These are phyloP conservation scores for Solanum hybrid DNA, from an alignment of 305 asterid genomes.

Conservation along the genomic window DNA sequence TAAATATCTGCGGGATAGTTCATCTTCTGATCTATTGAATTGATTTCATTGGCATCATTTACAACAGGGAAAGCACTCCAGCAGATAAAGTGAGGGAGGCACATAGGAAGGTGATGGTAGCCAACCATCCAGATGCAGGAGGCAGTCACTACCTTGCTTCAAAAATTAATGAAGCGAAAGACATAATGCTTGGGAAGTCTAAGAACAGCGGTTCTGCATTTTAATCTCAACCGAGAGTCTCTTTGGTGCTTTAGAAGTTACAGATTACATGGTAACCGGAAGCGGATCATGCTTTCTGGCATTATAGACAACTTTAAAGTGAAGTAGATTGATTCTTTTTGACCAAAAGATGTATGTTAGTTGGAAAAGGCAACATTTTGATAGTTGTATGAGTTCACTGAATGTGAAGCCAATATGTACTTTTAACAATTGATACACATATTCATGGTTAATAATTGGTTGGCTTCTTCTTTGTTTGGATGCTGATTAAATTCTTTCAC, in stretches of 20 bases:
- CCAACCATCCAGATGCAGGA: conserved; percentile 95
- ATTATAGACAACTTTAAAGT: neutral
- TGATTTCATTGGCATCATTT: neutral
- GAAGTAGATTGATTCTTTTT: neutral
- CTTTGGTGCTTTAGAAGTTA: neutral
- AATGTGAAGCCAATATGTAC: neutral
- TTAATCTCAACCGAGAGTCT: conserved; percentile 14
- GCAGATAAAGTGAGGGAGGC: conserved; percentile 78
- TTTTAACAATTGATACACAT: neutral
- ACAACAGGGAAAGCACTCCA: conserved; percentile 65
- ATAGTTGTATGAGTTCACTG: neutral
- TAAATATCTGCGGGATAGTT: neutral
- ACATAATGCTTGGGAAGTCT: conserved; percentile 53
- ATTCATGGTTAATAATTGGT: neutral
- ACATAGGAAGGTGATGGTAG: conserved; percentile 82
- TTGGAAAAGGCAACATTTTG: neutral
- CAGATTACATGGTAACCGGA: neutral
- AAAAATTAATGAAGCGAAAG: conserved; percentile 82
- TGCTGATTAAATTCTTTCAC: neutral
- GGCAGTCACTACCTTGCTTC: conserved; percentile 94
- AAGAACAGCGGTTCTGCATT: conserved; percentile 63
- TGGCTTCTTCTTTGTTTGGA: neutral
- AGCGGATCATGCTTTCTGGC: neutral
- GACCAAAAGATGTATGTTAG: neutral
- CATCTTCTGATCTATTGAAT: neutral